phyloP scores from a whole-genome alignment of 495 filamentous ascomycete genomes.

The Chaetomium fimeti region DNA sequence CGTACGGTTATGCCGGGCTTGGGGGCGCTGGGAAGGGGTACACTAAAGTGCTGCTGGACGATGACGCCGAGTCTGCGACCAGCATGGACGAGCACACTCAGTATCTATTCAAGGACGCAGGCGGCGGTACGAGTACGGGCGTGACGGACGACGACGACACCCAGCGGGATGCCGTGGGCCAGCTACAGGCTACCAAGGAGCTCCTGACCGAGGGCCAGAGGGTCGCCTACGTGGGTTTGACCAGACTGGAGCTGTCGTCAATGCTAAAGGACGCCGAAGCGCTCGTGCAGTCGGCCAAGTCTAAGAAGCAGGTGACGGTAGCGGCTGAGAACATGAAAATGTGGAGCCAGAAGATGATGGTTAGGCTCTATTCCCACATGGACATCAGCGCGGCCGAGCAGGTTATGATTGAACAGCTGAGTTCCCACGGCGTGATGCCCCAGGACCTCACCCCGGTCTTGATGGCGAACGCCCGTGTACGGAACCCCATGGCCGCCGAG shows the following conservation, averaged over 20 bases:
- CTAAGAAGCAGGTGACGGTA: constrained; percentile 66
- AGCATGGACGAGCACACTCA: constrained; percentile 97
- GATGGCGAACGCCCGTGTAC: constrained; percentile 90
- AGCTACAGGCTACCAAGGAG: constrained; percentile 95
- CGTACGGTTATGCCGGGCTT: constrained; percentile 67
- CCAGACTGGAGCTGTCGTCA: constrained; percentile 69
- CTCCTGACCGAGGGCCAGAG: constrained; percentile 92
- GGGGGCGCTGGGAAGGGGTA: constrained; percentile 94
- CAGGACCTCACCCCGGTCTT: constrained; percentile 77
- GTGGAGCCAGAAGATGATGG: constrained; percentile 98
- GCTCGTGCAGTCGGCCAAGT: constrained; percentile 52
- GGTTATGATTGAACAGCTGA: constrained; percentile 97
- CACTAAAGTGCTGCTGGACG: constrained; percentile 86
- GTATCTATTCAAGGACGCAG: constrained; percentile 78
- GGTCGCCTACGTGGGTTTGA: constrained; percentile 93
- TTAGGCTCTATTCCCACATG: constrained; percentile 91
- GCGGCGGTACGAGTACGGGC: constrained; percentile 54
- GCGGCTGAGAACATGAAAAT: constrained; percentile 79
- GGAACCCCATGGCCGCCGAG: constrained; percentile 74
- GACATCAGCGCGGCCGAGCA: constrained; percentile 88
- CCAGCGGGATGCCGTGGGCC: constrained; percentile 75
- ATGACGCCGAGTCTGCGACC: constrained; percentile 88
- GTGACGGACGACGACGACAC: constrained; percentile 71
- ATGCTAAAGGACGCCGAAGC: constrained; percentile 68
- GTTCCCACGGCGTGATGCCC: constrained; percentile 84